phyloP scores from a whole-genome alignment of 2,329 filamentous ascomycete genomes.

The Chalara sp. region DNA sequence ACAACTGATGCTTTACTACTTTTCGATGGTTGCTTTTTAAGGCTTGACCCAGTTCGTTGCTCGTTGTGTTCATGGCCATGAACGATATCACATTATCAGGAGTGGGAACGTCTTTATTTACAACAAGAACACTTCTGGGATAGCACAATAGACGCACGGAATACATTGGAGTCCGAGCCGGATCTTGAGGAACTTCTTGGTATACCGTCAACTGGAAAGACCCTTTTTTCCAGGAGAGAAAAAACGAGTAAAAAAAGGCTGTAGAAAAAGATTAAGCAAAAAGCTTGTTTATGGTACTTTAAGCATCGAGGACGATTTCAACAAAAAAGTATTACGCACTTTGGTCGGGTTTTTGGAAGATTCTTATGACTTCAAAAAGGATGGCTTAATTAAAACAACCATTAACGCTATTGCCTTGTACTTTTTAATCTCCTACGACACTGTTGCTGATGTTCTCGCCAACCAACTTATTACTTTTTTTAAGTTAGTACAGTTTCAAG shows the following conservation, averaged over 20 bases:
- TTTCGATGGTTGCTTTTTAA: slow-evolving; percentile 70
- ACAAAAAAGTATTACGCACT: slow-evolving; percentile 24
- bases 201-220: slow-evolving; percentile 97
- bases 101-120: slow-evolving; percentile 89
- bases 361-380: slow-evolving; percentile 78
- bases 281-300: no score
- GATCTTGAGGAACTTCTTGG: slow-evolving; percentile 93
- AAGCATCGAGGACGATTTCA: no score
- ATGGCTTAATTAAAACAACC: slow-evolving; percentile 86
- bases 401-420: slow-evolving; percentile 77
- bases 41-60: slow-evolving; percentile 70
- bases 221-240: slow-evolving; percentile 79
- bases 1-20: slow-evolving; percentile 61
- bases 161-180: slow-evolving; percentile 88
- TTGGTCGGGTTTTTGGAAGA: slow-evolving; percentile 81
- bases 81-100: slow-evolving; percentile 68
- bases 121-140: slow-evolving; percentile 82
- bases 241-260: slow-evolving; percentile 73
- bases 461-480: slow-evolving; percentile 50
- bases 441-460: slow-evolving; percentile 64
- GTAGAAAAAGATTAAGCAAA: slow-evolving; percentile 34
- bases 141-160: slow-evolving; percentile 92
- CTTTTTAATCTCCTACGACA: slow-evolving; percentile 87
- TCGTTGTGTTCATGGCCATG: slow-evolving; percentile 79
- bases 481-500: slow-evolving; percentile 43